Evolutionary conservation across 306 rosid species (phyloP), one percentile per base, ranked within the genome.

Genomic region (Quercus alba): DNA sequence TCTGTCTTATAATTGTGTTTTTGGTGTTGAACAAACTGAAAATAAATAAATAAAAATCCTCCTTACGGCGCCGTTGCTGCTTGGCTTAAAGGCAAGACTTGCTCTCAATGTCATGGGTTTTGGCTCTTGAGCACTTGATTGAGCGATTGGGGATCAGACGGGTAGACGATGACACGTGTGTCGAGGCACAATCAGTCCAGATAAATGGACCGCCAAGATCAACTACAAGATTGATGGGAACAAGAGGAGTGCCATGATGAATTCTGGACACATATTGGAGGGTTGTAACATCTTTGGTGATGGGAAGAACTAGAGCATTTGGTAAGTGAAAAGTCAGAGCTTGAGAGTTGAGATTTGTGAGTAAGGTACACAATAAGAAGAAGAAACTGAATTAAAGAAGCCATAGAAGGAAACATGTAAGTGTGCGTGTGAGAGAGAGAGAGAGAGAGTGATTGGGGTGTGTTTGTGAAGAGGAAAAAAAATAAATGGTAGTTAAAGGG

Each of bases 191-290:
- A 49, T 80, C 76, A 13, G 84, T 64, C 97, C 94, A 94, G 61
- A 85, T 67, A 5, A 58, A 77, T 2, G 89, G 82, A 3, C 88
- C 87, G 15, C 85, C 81, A 2, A 7, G 46, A 38, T 38, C 46
- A 7, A 92, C 59, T 0, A 85, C 92, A 14, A 92, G 90, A 2
- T 78, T 79, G 21, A 84, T 56, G 9, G 89, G 74, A 0, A 13
- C 41, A 28, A 78, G 78, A 9, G 93, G 91, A 56, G 86, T 80
- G 3, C 93, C 92, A 17, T 72, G 69, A 25, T 78, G 81, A 5
- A 94, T 46, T 5, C 76, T 46, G 68, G 92, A 86, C 6, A 88
- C 9, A 83, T 94, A 94, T 62, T 90, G 98, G 35, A 74, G 87
- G 1, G 97, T 84, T 1, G 83, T 46, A 26, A 5, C 5, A 17